Evolutionary conservation across 441 rosid genomes (phyloP), one percentile per base, ranked within the genome.

Genomic region (Syzygium syzygioides): DNA sequence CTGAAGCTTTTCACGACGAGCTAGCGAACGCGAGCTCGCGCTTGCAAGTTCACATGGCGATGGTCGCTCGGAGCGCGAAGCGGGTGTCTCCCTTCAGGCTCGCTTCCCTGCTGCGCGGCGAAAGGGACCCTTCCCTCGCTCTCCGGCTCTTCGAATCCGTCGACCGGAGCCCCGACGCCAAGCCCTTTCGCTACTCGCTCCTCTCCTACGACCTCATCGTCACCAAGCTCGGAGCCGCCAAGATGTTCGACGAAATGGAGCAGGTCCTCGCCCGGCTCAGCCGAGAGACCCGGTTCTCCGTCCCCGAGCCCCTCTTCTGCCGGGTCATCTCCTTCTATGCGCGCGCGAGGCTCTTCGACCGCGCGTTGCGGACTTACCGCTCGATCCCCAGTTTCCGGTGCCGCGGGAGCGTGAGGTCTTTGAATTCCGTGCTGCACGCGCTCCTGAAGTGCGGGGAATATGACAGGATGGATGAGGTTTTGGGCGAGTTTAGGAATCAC

Each of bases 121-220:
- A 96, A 34, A 95, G 93, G 86, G 96, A 95, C 89, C 97, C 97
- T 1, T 87, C 91, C 85, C 90, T 92, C 86, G 99, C 99, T 59
- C 93, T 94, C 84, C 90, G 90, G 55, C 50, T 26, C 87, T 86
- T 59, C 90, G 3, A 90, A 41, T 76, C 83, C 50, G 14, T 37
- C 83, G 14, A 76, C 18, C 18, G n/a, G 52, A 7, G 83, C 83
- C 83, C 83, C 3, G 83, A 76, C 7, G 6, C 52, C 83, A 76
- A 92, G 85, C 92, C 95, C 50, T 93, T 96, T 84, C 93, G 92
- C 79, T 90, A 93, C 92, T 94, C 95, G 52, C 95, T 93, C 86
- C 96, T 90, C 68, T 94, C 94, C 90, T 96, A 96, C 88, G 99
- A 97, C 86, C 90, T 96, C 93, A 93, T 94, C 90, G 93, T 96